Evolutionary conservation across 1,284 basidiomycete genomes (phyloP).

Genomic region (Ustilago crameri): DNA sequence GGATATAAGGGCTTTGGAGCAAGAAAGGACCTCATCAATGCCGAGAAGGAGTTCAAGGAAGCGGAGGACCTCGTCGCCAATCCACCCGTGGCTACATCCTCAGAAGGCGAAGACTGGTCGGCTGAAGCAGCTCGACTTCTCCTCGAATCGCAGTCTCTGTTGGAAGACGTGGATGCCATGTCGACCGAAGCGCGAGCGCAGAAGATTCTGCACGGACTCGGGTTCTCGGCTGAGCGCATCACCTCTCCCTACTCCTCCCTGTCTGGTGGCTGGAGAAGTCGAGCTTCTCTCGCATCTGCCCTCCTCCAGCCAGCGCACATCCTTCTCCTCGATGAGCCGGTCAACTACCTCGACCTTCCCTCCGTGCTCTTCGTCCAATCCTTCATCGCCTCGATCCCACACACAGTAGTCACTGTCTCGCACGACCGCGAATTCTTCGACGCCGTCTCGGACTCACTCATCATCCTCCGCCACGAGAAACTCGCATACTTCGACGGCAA

Average conservation of each 20-base stretch:
- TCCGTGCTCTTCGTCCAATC: slow-evolving; percentile 71
- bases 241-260: slow-evolving; percentile 72
- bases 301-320: slow-evolving; percentile 70
- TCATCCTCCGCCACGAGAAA: slow-evolving; percentile 74
- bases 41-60: slow-evolving; percentile 62
- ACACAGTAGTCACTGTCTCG: slow-evolving; percentile 75
- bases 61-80: slow-evolving; percentile 47
- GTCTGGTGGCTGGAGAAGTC: slow-evolving; percentile 79
- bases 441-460: slow-evolving; percentile 76
- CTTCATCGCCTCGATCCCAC: slow-evolving; percentile 71
- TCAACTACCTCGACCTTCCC: slow-evolving; percentile 70
- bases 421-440: slow-evolving; percentile 80
- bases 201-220: slow-evolving; percentile 75
- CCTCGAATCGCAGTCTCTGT: slow-evolving; percentile 50
- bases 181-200: slow-evolving; percentile 74
- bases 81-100: slow-evolving; percentile 8
- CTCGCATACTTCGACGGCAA: slow-evolving; percentile 76
- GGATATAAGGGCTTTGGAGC: slow-evolving; percentile 76
- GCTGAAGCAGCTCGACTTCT: slow-evolving; percentile 68
- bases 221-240: slow-evolving; percentile 74
- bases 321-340: slow-evolving; percentile 70
- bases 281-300: slow-evolving; percentile 72
- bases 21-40: slow-evolving; percentile 72
- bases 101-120: slow-evolving; percentile 49
- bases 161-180: slow-evolving; percentile 68